A percentile compares a stretch with the other conserved stretches of the same genome.
phyloP scores from a whole-genome alignment of 129 eudicot species.

The Chrysanthemum makinoi region DNA sequence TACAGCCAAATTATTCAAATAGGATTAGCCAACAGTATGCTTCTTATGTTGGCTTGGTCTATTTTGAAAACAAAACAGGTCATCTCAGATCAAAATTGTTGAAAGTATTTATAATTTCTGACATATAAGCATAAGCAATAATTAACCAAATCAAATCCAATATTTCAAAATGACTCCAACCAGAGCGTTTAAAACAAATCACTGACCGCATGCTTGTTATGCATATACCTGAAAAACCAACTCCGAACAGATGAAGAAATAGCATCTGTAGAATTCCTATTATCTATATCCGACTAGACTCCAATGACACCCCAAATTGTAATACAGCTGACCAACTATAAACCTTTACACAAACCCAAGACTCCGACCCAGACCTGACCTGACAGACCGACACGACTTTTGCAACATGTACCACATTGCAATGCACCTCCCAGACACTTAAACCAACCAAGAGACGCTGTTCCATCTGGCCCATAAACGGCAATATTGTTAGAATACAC shows the following conservation, averaged over 20 bases:
- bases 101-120: no score
- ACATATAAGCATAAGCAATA: no score
- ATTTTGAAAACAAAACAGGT: no score
- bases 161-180: no score
- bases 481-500: neutral
- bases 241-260: neutral
- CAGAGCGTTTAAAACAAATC: no score
- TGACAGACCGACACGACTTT: constrained; percentile 5
- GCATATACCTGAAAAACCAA: no score
- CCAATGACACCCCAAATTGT: constrained; percentile 6
- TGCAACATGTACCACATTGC: constrained; percentile 7
- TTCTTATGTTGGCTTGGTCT: no score
- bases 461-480: neutral
- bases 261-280: constrained; percentile 9
- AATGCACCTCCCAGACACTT: neutral
- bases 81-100: no score
- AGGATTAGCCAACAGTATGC: no score
- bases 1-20: no score
- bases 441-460: neutral
- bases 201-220: no score
- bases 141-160: no score
- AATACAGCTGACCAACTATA: neutral
- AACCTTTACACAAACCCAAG: constrained; percentile 17
- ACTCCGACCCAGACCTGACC: constrained; percentile 1
- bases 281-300: constrained; percentile 7